These are phyloP conservation scores for Aspergillus nanangensis DNA, from an alignment of 495 filamentous ascomycete species.

Conservation along the genomic window DNA sequence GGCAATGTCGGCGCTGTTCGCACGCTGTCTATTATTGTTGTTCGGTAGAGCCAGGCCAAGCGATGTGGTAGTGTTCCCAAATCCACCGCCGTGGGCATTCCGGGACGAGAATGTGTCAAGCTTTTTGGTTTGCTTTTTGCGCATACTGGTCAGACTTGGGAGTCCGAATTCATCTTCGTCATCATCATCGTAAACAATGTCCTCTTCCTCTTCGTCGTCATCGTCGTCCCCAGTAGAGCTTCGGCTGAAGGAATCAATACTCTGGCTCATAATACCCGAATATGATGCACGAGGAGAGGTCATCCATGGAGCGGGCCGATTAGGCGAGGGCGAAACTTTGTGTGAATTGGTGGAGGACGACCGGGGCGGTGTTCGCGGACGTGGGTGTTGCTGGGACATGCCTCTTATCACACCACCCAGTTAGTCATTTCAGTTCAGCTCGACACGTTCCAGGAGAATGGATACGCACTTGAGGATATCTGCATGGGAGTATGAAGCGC, in stretches of 20 bases:
- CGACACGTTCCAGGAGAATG: not conserved
- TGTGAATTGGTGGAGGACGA: slow-evolving; percentile 32
- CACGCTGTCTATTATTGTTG: slow-evolving; percentile 43
- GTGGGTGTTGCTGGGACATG: slow-evolving; percentile 46
- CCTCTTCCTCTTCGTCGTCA: slow-evolving; percentile 49
- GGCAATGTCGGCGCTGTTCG: slow-evolving; percentile 86
- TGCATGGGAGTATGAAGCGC: slow-evolving; percentile 86
- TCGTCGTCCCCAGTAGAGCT: slow-evolving; percentile 37
- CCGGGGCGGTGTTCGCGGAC: slow-evolving; percentile 60
- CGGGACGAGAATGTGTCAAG: slow-evolving; percentile 41
- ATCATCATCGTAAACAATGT: slow-evolving; percentile 75
- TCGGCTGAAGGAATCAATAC: slow-evolving; percentile 72
- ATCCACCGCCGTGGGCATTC: slow-evolving; percentile 33
- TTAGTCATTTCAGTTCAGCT: not conserved
- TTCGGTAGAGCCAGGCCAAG: slow-evolving; percentile 27
- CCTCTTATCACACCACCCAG: slow-evolving; percentile 42
- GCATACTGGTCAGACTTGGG: slow-evolving; percentile 84
- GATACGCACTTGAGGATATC: slow-evolving; percentile 70
- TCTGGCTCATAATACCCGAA: slow-evolving; percentile 68
- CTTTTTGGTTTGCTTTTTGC: slow-evolving; percentile 58
- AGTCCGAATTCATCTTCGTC: slow-evolving; percentile 95
- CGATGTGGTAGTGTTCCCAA: slow-evolving; percentile 22
- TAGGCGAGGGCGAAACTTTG: slow-evolving; percentile 48
- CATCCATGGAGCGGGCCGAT: slow-evolving; percentile 45
- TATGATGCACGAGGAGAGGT: slow-evolving; percentile 68